Base-by-base conservation (phyloP, 371 early-diverging fungal species). In the Apophysomyces variabilis region DNA sequence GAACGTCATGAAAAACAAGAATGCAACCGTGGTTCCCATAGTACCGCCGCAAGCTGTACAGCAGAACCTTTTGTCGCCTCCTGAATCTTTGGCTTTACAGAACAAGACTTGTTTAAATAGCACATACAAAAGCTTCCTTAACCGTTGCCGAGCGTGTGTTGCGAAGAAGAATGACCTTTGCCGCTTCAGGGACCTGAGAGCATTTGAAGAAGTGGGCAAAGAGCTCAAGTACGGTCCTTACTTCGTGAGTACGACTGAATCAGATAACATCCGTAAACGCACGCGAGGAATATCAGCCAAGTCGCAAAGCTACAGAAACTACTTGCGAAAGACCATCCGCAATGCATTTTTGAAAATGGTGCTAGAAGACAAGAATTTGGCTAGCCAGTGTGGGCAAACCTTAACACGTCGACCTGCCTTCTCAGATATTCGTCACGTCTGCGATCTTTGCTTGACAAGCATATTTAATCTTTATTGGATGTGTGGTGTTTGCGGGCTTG, bases 401-500 rank as follows among this genome's bases (percentile, higher is more conserved):
- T 35, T 62, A 36, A 21, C 6, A 13, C 60, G 65, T 13, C 72
- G 73, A 3, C 45, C 65, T 13, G 58, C 58, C 11, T n/a, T 64
- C 11, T 16, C 36, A 47, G 65, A 66, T 9, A 66, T 46, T 11
- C 68, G 82, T 5, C 87, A 82, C 45, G 44, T 78, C 8, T 89
- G 90, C 66, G 85, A 88, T 44, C 21, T 37, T 5, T 89, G 90
- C 65, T 37, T 54, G 6, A 80, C 80, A 0, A 75, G 78, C 21
- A 77, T 85, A 2, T 67, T 86, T 38, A 79, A 77, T 35, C 61
- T 71, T 4, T 84, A 83, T 64, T 89, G 73, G 66, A 60, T 78
- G 39, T 92, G 93, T 66, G 47, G 69, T 35, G 36, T 69, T 44
- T 90, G 90, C 47, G 83, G 77, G 7, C n/a, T 61, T 4, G 90